Base-by-base conservation (phyloP, 306 rosid species). In the Prunus armeniaca region DNA sequence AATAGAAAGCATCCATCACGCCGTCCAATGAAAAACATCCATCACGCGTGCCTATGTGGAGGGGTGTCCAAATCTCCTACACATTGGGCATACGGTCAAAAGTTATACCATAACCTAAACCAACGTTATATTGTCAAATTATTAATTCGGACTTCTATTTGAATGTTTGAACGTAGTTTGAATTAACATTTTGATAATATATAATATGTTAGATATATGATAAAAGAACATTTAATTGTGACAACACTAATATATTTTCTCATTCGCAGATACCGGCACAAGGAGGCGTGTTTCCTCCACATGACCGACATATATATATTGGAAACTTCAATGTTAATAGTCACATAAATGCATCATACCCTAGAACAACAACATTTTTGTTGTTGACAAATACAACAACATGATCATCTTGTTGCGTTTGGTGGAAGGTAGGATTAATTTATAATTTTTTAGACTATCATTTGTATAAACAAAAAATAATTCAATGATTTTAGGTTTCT, bases 1-100 rank as follows among this genome's bases (percentile, higher is more conserved):
- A 18, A 30, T 30, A 30, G 1, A 30, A 30, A 27, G 34, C 34
- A 30, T n/a, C n/a, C n/a, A n/a, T n/a, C n/a, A n/a, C n/a, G 88
- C 88, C 90, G 9, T 87, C 90, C 24, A 87, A 62, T 22, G 86
- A 82, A 67, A 87, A 84, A 45, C 81, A 82, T 50, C 90, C 90
- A n/a, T 79, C 90, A 18, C 69, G 84, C 5, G 85, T 84, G 46
- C 90, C 88, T 0, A 87, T 87, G 90, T 84, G 90, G 90, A 84
- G 74, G 34, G 90, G 90, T 3, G 83, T 82, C 32, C 76, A 66
- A 49, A 32, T 71, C 43, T 79, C 90, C 1, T 87, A 87, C 74
- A 25, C 72, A 2, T 22, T 84, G 90, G 90, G 81, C 86, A 1
- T 87, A 87, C 2, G 90, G 88, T 20, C 67, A 43, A 0, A 70